Percentiles rank a stretch among this genome's conserved stretches.
Conservation (phyloP, 2,329 filamentous ascomycete genomes). For the Purpureocillium takamizusanense region DNA sequence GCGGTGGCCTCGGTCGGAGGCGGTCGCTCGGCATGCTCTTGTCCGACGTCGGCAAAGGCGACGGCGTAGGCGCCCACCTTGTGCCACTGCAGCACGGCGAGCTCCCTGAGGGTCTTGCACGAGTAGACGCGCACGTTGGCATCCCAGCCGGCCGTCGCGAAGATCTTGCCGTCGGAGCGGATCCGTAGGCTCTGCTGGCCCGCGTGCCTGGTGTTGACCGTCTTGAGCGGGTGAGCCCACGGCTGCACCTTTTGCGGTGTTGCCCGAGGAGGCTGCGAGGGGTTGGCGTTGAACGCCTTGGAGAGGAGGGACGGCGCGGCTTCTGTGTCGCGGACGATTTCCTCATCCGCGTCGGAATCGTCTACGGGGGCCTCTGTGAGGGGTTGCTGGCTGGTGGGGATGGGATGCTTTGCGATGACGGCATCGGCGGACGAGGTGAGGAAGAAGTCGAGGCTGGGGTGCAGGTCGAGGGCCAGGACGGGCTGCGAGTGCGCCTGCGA, state of each 20-base stretch:
- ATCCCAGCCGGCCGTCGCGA: conserved; percentile 93
- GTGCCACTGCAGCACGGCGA: conserved; percentile 94
- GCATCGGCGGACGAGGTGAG: conserved; percentile 79
- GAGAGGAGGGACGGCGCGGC: conserved; percentile 14
- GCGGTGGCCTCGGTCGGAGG: background rate
- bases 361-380: conserved; percentile 3
- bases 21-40: background rate
- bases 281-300: conserved; percentile 6
- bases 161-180: conserved; percentile 71
- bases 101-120: conserved; percentile 68
- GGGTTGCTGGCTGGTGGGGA: conserved; percentile 32
- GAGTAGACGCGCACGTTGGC: conserved; percentile 73
- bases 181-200: conserved; percentile 78
- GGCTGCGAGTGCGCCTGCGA: conserved; percentile 68
- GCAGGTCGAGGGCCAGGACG: conserved; percentile 62
- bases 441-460: conserved; percentile 46
- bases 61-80: conserved; percentile 77
- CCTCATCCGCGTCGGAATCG: no score
- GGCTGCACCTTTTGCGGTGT: conserved; percentile 13
- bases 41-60: conserved; percentile 51
- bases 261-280: background rate
- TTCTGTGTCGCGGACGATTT: no score
- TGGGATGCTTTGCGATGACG: conserved; percentile 64
- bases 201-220: conserved; percentile 71
- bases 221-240: conserved; percentile 45